Conservation (phyloP, 176 grass and related monocot species). For the maize (Zea mays) region Zm-B73-REFERENCE-NAM-5.0 NC_050103.1:613001-613500, state of each 20-base stretch:
- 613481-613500: no score
- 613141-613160: slow-evolving; percentile 47
- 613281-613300: no score
- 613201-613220: neutral
- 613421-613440: no score
- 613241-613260: no score
- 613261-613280: neutral
- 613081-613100: slow-evolving; percentile 64
- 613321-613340: no score
- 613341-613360: no score
- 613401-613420: no score
- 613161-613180: slow-evolving; percentile 8
- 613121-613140: slow-evolving; percentile 52
- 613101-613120: slow-evolving; percentile 60
- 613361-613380: no score
- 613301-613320: no score
- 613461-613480: no score
- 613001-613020: slow-evolving; percentile 25
- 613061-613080: slow-evolving; percentile 54
- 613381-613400: no score
- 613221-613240: neutral
- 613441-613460: no score
- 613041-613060: slow-evolving; percentile 47
- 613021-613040: slow-evolving; percentile 37
- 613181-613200: neutral